These are phyloP conservation scores for Picea sitchensis DNA, from an alignment of 75 land plant species.

Conservation along the genomic window DNA sequence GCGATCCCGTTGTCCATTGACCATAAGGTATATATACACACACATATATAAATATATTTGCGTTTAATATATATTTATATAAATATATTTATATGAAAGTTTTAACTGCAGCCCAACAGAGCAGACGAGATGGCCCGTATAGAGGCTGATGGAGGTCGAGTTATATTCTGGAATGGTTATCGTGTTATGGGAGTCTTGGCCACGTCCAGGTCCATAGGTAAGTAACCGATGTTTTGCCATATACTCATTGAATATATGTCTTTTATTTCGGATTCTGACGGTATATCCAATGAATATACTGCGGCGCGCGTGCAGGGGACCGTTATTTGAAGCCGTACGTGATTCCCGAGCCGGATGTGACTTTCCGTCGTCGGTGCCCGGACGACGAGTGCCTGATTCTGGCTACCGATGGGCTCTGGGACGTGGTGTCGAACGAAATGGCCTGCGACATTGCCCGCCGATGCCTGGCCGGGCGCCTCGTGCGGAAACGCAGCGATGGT, in stretches of 20 bases:
- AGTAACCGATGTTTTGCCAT: neutral
- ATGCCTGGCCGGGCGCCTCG: constrained; percentile 12
- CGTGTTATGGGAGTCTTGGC: constrained; percentile 62
- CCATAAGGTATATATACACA: constrained; percentile 52
- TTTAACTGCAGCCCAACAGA: constrained; percentile 50
- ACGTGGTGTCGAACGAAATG: constrained; percentile 16
- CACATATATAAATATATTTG: no score
- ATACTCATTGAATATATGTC: neutral
- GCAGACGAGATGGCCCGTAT: constrained; percentile 67
- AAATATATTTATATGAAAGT: no score
- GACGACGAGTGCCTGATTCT: constrained; percentile 26
- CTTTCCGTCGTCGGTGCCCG: neutral
- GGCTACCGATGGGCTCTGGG: constrained; percentile 31
- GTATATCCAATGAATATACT: neutral
- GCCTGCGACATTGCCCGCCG: constrained; percentile 17
- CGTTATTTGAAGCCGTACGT: constrained; percentile 21
- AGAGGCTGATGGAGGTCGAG: constrained; percentile 61
- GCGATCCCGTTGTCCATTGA: constrained; percentile 57
- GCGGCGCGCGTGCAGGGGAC: constrained; percentile 11
- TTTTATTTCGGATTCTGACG: neutral
- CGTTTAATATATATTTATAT: no score
- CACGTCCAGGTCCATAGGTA: constrained; percentile 76
- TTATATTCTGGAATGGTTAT: constrained; percentile 53
- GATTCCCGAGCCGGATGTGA: constrained; percentile 25
- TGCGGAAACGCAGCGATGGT: neutral